Conservation (phyloP, 495 filamentous ascomycete species). For the Bombardia bombarda region DNA sequence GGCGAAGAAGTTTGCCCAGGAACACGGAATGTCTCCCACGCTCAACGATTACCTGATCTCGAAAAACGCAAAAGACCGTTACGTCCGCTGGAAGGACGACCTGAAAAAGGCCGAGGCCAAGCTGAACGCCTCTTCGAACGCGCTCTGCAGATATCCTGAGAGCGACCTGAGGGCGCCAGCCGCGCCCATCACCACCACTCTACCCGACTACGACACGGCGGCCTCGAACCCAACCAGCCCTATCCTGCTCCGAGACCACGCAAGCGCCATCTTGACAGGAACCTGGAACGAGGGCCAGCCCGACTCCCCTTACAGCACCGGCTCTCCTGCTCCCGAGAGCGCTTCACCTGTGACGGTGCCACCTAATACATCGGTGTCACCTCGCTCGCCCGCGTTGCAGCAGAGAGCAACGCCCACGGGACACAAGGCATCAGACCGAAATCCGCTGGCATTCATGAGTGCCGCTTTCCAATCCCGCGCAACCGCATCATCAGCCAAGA, state of each 20-base stretch:
- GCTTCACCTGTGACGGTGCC: constrained; percentile 5
- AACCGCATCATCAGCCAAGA: constrained; percentile 4
- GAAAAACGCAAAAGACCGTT: constrained; percentile 64
- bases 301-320: constrained; percentile 31
- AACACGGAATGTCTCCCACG: constrained; percentile 61
- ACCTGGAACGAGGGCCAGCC: constrained; percentile 56
- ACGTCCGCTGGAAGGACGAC: constrained; percentile 67
- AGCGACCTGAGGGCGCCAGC: constrained; percentile 1
- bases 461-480: constrained; percentile 12
- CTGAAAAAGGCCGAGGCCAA: constrained; percentile 47
- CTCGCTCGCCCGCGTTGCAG: constrained; percentile 1
- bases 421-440: constrained; percentile 1
- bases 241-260: constrained; percentile 33
- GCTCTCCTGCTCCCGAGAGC: constrained; percentile 9
- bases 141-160: constrained; percentile 4
- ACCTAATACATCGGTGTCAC: no score
- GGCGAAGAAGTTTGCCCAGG: constrained; percentile 74
- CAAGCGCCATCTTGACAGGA: constrained; percentile 43
- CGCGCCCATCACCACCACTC: not conserved
- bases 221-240: constrained; percentile 2
- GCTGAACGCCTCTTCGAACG: not conserved
- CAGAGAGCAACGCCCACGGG: constrained; percentile 1
- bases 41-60: constrained; percentile 69
- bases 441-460: constrained; percentile 4
- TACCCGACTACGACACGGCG: constrained; percentile 17